These are phyloP conservation scores for Aspergillus cristatus DNA, from an alignment of 495 filamentous ascomycete genomes.

Conservation along the genomic window DNA sequence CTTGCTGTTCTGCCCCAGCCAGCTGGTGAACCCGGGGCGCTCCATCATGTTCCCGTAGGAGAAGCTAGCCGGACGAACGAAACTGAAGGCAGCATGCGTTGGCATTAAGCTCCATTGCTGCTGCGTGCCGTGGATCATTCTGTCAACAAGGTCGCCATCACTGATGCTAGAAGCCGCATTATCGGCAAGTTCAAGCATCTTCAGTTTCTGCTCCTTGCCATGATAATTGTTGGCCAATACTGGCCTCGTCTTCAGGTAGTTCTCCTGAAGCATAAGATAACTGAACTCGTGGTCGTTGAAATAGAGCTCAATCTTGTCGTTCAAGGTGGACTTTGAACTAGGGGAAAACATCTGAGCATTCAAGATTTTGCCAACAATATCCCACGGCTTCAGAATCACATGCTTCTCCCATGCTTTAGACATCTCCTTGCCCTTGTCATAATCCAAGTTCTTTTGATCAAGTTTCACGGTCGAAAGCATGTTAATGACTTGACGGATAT, in stretches of 20 bases:
- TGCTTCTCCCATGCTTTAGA: conserved; percentile 98
- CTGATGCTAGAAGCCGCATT: conserved; percentile 91
- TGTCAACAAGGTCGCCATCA: conserved; percentile 91
- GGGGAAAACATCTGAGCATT: conserved; percentile 76
- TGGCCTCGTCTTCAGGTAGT: conserved; percentile 81
- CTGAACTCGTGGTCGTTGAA: conserved; percentile 99
- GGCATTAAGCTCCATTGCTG: conserved; percentile 99
- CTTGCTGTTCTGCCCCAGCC: conserved; percentile 94
- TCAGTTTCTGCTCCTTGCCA: conserved; percentile 62
- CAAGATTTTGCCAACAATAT: conserved; percentile 88
- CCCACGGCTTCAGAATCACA: conserved; percentile 93
- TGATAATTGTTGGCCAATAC: conserved; percentile 45
- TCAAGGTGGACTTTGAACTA: conserved; percentile 72
- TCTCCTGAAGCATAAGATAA: conserved; percentile 95
- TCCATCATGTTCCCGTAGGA: conserved; percentile 63
- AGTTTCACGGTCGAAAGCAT: conserved; percentile 93
- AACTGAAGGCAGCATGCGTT: conserved; percentile 92
- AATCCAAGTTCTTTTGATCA: conserved; percentile 70
- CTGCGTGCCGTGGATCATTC: conserved; percentile 96
- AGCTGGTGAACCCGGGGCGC: conserved; percentile 64
- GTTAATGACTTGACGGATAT: conserved; percentile 97
- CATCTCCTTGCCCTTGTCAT: conserved; percentile 79
- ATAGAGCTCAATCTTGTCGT: conserved; percentile 97
- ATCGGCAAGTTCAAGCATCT: conserved; percentile 72
- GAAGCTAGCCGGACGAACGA: conserved; percentile 85